phyloP scores from a whole-genome alignment of 164 flowering plant species.

The Liriodendron chinense region DNA sequence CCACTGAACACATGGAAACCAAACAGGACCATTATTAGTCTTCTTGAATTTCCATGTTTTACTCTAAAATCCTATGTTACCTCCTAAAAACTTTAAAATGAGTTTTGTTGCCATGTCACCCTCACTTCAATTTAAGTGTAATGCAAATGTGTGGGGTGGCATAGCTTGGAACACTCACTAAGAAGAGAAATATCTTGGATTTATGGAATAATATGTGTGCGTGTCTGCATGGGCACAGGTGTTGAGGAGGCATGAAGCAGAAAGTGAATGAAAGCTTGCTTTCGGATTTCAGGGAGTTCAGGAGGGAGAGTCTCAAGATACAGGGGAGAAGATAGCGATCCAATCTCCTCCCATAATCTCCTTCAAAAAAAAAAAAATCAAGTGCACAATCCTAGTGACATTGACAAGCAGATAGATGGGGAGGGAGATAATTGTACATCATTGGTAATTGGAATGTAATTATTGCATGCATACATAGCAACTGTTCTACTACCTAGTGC shows the following conservation, averaged over 20 bases:
- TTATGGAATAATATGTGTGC: not conserved
- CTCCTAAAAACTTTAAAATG: not conserved
- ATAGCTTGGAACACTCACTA: not conserved
- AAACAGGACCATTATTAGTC: too few species aligned
- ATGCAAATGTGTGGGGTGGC: not conserved
- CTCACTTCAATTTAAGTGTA: not conserved
- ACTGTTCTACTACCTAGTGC: too few species aligned
- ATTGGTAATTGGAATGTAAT: too few species aligned
- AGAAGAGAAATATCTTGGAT: not conserved
- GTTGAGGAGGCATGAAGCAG: constrained; percentile 59
- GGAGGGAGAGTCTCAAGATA: constrained; percentile 35
- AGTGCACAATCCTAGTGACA: too few species aligned
- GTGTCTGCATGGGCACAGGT: constrained; percentile 33
- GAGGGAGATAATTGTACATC: too few species aligned
- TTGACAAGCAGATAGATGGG: too few species aligned
- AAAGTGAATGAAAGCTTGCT: constrained; percentile 71
- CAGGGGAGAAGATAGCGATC: not conserved
- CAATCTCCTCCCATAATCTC: not conserved
- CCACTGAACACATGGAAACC: not conserved
- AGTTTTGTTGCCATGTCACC: not conserved
- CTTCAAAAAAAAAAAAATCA: not conserved
- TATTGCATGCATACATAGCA: too few species aligned
- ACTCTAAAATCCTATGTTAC: not conserved
- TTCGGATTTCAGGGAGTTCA: constrained; percentile 61
- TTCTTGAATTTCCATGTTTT: not conserved